phyloP scores from a whole-genome alignment of 2,329 filamentous ascomycete genomes.

The Emmonsia crescens region DNA sequence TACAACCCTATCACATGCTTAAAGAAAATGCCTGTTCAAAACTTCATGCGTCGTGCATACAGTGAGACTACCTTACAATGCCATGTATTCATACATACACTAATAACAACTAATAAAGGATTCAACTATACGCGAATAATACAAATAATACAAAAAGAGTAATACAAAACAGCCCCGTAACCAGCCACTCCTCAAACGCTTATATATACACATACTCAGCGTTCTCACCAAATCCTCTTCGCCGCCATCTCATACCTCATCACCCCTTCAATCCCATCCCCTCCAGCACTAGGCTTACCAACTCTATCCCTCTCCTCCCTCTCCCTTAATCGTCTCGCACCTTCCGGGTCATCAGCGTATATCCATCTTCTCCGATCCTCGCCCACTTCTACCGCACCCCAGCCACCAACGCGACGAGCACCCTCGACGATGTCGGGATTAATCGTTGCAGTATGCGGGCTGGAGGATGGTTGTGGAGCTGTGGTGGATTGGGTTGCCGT shows the following conservation, averaged over 20 bases:
- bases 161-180: neutral
- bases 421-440: conserved; percentile 53
- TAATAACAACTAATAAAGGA: neutral
- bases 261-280: conserved; percentile 53
- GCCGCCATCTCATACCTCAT: conserved; percentile 88
- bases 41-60: neutral
- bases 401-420: conserved; percentile 66
- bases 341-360: conserved; percentile 73
- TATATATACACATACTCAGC: no score
- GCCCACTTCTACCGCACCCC: conserved; percentile 74
- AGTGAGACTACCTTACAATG: neutral
- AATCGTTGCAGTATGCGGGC: conserved; percentile 23
- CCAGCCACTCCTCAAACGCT: neutral
- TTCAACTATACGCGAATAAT: neutral
- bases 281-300: conserved; percentile 47
- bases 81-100: neutral
- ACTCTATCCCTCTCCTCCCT: conserved; percentile 52
- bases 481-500: conserved; percentile 5
- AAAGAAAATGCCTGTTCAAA: neutral
- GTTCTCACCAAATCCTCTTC: conserved; percentile 78
- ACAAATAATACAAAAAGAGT: neutral
- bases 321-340: conserved; percentile 51
- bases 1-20: neutral
- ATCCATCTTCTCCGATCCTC: conserved; percentile 81
- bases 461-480: conserved; percentile 1